Evolutionary conservation across 441 rosid genomes (phyloP).

Genomic region (Croton laevigatus): DNA sequence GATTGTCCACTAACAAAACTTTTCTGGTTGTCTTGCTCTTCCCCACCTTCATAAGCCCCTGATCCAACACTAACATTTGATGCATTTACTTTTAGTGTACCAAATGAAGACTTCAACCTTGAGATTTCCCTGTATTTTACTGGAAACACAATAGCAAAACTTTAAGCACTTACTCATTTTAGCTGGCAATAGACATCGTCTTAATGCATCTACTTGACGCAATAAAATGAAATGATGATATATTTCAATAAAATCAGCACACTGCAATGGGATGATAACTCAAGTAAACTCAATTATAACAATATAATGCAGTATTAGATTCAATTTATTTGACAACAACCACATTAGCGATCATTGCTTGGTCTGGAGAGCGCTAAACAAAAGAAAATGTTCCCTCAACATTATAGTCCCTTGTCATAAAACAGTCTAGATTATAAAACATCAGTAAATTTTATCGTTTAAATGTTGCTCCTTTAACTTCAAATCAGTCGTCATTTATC

Average conservation of each 20-base stretch:
- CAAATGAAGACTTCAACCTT: conserved; percentile 32
- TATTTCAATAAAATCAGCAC: not conserved
- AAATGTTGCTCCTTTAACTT: not conserved
- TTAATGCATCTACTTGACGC: not conserved
- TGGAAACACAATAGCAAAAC: conserved; percentile 31
- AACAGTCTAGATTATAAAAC: not conserved
- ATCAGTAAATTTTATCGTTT: not conserved
- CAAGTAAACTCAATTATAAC: not conserved
- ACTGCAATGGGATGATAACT: not conserved
- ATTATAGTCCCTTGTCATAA: not conserved
- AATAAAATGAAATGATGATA: not conserved
- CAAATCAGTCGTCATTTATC: not conserved
- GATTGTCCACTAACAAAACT: conserved; percentile 33
- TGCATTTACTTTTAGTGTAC: conserved; percentile 50
- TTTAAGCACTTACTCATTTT: conserved; percentile 5
- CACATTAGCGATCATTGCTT: not conserved
- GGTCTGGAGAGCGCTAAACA: not conserved
- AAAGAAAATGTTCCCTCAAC: not conserved
- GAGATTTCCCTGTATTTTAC: conserved; percentile 66
- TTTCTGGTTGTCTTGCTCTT: conserved; percentile 44
- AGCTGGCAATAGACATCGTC: conserved; percentile 2
- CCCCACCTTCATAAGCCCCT: conserved; percentile 51
- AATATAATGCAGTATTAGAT: not conserved
- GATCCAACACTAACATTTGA: conserved; percentile 69
- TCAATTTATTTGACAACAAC: not conserved